Evolutionary conservation across 768 basidiomycete genomes (phyloP).

Genomic region (Tulasnella sp.): DNA sequence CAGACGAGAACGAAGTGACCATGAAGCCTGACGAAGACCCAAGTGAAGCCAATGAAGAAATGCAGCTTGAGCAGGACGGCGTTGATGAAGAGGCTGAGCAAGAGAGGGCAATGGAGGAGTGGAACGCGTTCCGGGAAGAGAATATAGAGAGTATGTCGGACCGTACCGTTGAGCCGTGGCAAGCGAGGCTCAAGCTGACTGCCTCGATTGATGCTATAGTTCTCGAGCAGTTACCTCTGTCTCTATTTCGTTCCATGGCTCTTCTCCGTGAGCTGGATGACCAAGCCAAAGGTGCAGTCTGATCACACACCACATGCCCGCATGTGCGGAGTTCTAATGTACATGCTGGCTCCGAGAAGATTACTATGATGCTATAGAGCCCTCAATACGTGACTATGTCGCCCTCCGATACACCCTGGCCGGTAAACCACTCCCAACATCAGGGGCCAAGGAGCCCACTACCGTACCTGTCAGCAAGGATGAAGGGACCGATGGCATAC

Average conservation of each 20-base stretch:
- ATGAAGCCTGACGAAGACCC: not conserved
- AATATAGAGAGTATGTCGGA: slow-evolving; percentile 56
- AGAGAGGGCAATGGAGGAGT: slow-evolving; percentile 48
- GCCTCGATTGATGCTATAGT: slow-evolving; percentile 31
- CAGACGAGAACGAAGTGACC: not conserved
- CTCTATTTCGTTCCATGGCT: slow-evolving; percentile 56
- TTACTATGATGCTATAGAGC: slow-evolving; percentile 32
- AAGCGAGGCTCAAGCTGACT: not conserved
- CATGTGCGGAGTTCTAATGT: not conserved
- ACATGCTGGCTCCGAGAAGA: slow-evolving; percentile 21
- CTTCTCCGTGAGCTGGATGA: slow-evolving; percentile 64
- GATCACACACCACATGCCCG: not conserved
- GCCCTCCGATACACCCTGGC: slow-evolving; percentile 23
- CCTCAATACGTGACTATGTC: slow-evolving; percentile 40
- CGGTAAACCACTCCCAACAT: not conserved
- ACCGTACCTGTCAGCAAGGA: not conserved
- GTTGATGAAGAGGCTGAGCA: slow-evolving; percentile 19
- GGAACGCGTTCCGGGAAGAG: slow-evolving; percentile 68
- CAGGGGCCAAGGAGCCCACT: not conserved
- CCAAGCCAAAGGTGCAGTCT: slow-evolving; percentile 41
- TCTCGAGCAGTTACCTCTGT: slow-evolving; percentile 66
- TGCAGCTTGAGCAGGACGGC: not conserved
- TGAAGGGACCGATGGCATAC: not conserved
- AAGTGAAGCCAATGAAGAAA: not conserved
- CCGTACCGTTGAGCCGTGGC: not conserved